A percentile compares a stretch with the other conserved stretches of the same genome.
phyloP scores from a whole-genome alignment of 192 early-diverging fungal genomes.

The Backusella luteola region DNA sequence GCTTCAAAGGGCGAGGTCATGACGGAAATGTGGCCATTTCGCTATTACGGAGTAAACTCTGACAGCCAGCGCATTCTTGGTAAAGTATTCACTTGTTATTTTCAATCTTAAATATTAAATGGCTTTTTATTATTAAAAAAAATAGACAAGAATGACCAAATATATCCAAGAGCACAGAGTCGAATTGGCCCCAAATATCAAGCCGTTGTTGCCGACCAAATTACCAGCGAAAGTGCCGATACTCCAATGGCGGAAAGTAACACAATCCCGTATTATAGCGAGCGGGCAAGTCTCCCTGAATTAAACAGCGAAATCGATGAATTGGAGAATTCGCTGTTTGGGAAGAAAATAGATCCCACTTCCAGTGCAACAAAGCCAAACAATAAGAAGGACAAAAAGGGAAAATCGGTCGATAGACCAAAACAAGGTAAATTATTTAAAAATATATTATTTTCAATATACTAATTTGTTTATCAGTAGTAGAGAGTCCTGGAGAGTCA shows the following conservation, averaged over 20 bases:
- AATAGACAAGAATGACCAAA: constrained; percentile 69
- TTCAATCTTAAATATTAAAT: background rate
- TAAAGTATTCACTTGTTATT: constrained; percentile 3
- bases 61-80: constrained; percentile 69
- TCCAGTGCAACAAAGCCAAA: background rate
- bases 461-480: background rate
- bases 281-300: no score
- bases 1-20: constrained; percentile 10
- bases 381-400: background rate
- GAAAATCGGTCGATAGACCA: background rate
- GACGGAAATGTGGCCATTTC: constrained; percentile 81
- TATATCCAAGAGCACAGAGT: constrained; percentile 73
- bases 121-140: background rate
- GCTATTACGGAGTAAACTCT: constrained; percentile 85
- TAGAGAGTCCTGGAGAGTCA: background rate
- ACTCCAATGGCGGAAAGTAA: background rate
- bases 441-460: background rate
- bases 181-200: constrained; percentile 84
- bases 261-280: background rate
- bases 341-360: background rate
- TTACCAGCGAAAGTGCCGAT: background rate
- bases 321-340: no score
- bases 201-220: constrained; percentile 61
- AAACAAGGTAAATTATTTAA: background rate
- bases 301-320: no score